Base-by-base conservation (phyloP, 2,329 filamentous ascomycete genomes). In the Calonectria leucothoes region DNA sequence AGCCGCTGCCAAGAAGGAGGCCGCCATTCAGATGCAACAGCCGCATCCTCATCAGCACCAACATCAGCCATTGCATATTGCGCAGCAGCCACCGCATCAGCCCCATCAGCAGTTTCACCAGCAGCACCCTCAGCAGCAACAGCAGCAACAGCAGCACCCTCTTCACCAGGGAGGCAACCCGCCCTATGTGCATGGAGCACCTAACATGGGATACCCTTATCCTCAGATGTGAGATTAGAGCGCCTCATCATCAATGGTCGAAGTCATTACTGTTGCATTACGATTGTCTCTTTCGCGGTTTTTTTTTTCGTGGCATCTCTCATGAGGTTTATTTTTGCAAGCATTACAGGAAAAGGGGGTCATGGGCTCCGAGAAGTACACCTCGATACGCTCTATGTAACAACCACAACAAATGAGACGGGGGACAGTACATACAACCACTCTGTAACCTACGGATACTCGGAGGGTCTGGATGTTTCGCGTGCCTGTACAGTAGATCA, bases 1-100 rank as follows among this genome's bases (percentile, higher is more conserved):
- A 74, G 72, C 81, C 29, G 75, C 78, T 6, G 70, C 75, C 42
- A 85, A 85, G 76, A 85, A 83, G 75, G 83, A 84, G 23, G 71
- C 75, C 45, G 68, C 77, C 48, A 66, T 80, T 63, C 82, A 80
- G 55, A 74, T 74, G 59, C 80, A 79, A 20, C 73, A 76, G 66
- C 77, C 76, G 49, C 76, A 76, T 33, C 74, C 74, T 23, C 75
- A 77, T 8, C 74, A 69, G 17, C 74, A 74, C 11, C 75, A 75
- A 15, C 70, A 73, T 37, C 74, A 78, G 25, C 77, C 69, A 10
- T 66, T 70, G 11, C 72, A 70, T 10, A 57, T 72, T 1, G 69
- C 70, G 23, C 75, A 70, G 11, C 75, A 72, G 8, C 77, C 77
- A 3, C 73, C 65, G 15, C 76, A 72, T 2, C 75, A 69, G 0